Conservation (phyloP, 192 early-diverging fungal genomes). For the Lunasporangiospora selenospora region DNA sequence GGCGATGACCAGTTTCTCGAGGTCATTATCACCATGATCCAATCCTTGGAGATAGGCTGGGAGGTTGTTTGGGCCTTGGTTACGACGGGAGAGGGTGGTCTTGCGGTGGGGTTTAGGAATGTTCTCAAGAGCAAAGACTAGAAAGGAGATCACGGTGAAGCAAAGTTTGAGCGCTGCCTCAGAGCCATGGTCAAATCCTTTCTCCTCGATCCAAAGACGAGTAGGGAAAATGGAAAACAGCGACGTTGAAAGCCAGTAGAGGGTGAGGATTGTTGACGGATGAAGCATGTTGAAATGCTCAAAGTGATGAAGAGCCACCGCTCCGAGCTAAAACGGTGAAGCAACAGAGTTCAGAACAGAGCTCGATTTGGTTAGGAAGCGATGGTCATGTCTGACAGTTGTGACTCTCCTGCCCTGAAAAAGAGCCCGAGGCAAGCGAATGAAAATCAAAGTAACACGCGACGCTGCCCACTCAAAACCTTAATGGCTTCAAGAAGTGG, state of each 20-base stretch:
- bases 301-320: slow-evolving; percentile 15
- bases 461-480: too few species aligned
- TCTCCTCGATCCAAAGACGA: slow-evolving; percentile 43
- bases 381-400: too few species aligned
- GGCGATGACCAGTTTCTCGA: neutral
- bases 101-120: slow-evolving; percentile 43
- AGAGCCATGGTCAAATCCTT: neutral
- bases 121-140: slow-evolving; percentile 52
- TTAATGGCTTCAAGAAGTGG: too few species aligned
- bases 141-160: slow-evolving; percentile 42
- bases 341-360: neutral
- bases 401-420: too few species aligned
- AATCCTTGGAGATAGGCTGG: slow-evolving; percentile 1
- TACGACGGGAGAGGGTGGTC: slow-evolving; percentile 37
- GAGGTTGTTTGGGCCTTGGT: too few species aligned
- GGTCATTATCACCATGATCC: neutral
- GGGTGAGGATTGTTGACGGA: slow-evolving; percentile 52
- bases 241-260: slow-evolving; percentile 58
- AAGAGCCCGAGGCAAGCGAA: too few species aligned
- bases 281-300: slow-evolving; percentile 43
- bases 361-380: too few species aligned
- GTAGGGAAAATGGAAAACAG: slow-evolving; percentile 50
- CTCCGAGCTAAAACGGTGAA: slow-evolving; percentile 1
- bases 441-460: too few species aligned
- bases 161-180: slow-evolving; percentile 18